phyloP scores from a whole-genome alignment of 2,329 filamentous ascomycete species.

The Ceratocystiopsis sp. region DNA sequence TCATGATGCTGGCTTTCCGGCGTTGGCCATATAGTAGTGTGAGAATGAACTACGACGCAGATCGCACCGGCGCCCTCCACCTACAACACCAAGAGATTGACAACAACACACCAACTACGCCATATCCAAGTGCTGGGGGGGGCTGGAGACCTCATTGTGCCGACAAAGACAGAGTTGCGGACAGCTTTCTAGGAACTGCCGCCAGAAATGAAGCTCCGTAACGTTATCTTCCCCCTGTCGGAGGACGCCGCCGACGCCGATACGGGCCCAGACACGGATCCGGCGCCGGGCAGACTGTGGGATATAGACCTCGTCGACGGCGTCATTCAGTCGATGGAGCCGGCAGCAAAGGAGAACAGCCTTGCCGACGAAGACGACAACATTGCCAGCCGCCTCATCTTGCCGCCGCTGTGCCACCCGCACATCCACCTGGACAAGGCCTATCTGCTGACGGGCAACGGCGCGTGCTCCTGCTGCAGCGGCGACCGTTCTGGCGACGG shows the following conservation, averaged over 20 bases:
- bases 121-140: no score
- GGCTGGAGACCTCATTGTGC: no score
- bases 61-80: no score
- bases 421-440: slow-evolving; percentile 58
- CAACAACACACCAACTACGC: no score
- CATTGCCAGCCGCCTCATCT: slow-evolving; percentile 12
- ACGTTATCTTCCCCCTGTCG: background rate
- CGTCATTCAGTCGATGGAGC: slow-evolving; percentile 1
- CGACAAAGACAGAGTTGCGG: no score
- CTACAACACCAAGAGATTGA: no score
- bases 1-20: no score
- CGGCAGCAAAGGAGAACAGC: background rate
- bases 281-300: slow-evolving; percentile 1
- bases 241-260: background rate
- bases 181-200: no score
- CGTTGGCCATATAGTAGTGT: no score
- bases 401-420: slow-evolving; percentile 44
- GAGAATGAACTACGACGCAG: no score
- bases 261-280: no score
- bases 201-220: background rate
- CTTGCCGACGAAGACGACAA: background rate
- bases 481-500: slow-evolving; percentile 5
- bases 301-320: slow-evolving; percentile 7
- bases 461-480: background rate
- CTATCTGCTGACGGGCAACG: slow-evolving; percentile 32